Base-by-base conservation (phyloP, 148 eudicot genomes). In the Bassia scoparia region DNA sequence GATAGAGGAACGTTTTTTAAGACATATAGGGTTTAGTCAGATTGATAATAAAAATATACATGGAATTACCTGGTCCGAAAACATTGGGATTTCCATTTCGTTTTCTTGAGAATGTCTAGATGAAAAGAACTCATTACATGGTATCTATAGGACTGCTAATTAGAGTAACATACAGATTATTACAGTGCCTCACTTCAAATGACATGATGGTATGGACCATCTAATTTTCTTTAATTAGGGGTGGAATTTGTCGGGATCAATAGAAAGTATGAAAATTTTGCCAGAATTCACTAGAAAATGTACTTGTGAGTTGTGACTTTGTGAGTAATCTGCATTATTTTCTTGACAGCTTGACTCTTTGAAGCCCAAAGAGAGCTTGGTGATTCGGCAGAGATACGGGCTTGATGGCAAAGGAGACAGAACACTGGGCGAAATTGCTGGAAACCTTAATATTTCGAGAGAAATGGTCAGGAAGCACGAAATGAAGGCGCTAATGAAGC, bases 401-500 rank as follows among this genome's bases (percentile, higher is more conserved):
- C 96, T 95, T 3, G 99, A 95, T 56, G 99, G 99, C 11, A 92
- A 85, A 85, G 96, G 97, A 61, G 89, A 90, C 50, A 83, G 99
- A 83, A 88, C 99, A 44, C 67, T 91, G 67, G 96, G 98, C 30
- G 97, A 95, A 75, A 89, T 95, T 15, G 98, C 93, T 0, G 96
- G 97, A 29, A 95, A 91, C 80, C 84, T 95, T 48, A 95, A 87
- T 61, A 95, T 95, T 21, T 95, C 98, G 3, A 79, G 97, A 81
- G 97, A 95, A 86, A 95, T 95, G 98, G 98, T 95, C 20, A 74
- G 96, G 62, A 95, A 95, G 76, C 96, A 95, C 55, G 98, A 95
- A 83, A 84, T 89, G 75, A 95, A 91, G 81, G 98, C 97, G 67
- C 80, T 95, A 53, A 88, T 91, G 96, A 95, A 95, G 84, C 97